Evolutionary conservation across 139 green algal genomes (phyloP), one percentile per base, ranked within the genome.

Genomic region (Yamagishiella unicocca): DNA sequence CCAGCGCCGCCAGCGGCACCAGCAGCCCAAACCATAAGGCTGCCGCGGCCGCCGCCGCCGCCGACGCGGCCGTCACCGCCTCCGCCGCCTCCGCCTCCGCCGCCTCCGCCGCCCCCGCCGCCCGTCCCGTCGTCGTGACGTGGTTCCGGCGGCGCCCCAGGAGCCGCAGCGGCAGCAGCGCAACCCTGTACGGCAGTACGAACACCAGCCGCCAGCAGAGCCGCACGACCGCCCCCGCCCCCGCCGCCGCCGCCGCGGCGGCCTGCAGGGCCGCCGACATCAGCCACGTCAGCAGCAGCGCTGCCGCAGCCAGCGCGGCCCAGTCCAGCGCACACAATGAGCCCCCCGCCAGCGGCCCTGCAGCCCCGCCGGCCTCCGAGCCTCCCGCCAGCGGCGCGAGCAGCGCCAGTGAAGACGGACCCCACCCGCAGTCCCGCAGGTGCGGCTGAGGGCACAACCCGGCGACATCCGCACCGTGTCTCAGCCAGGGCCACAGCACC

Each of bases 401-500:
- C 21, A 21, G 33, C 31, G 22, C 27, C 76, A 29, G 8, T 9
- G 35, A 54, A 27, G 54, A 54, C 22, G 9, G 4, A 22, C 27
- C 42, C 79, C 79, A 85, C 29, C 79, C 79, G 55, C 79, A 85
- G 42, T 75, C 61, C 9, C 27, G 17, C 10, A 33, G 79, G 12
- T 75, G 61, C 14, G 79, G 14, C 61, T 35, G 61, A 2, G 79
- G n/a, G 29, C 79, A 85, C 40, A 85, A 35, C 21, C 75, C 75
- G 8, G 35, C 24, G 4, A 38, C 53, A 9, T 1, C 22, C 4
- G 53, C 75, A 17, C 3, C 8, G 33, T 10, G 25, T 8, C 33
- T 37, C 10, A 50, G 33, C 37, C 17, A 42, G 72, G 72, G 70
- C 70, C 12, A 58, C 2, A n/a, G n/a, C n/a, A n/a, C n/a, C n/a